A percentile compares a stretch with the other conserved stretches of the same genome.
Conservation (phyloP, 345 rosid genomes). For the Euphorbia peplus region DNA sequence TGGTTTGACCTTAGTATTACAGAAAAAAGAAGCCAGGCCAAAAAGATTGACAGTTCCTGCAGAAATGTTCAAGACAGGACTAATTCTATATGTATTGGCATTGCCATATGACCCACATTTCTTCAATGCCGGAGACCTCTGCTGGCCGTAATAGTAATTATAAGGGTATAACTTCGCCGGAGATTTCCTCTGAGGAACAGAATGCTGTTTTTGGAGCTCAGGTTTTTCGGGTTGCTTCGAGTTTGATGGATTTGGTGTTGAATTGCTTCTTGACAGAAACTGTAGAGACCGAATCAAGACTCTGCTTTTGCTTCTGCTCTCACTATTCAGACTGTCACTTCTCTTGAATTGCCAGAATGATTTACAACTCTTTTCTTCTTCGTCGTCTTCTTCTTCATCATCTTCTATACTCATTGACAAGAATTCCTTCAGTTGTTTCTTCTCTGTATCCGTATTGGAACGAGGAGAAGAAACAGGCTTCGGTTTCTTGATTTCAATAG, state of each 20-base stretch:
- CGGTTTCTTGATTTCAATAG: conserved; percentile 55
- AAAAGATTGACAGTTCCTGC: conserved; percentile 57
- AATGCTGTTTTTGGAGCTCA: conserved; percentile 46
- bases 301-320: conserved; percentile 43
- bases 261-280: conserved; percentile 76
- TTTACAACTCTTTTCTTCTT: conserved; percentile 33
- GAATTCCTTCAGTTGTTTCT: conserved; percentile 79
- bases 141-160: conserved; percentile 25
- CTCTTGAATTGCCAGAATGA: conserved; percentile 76
- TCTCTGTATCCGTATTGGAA: conserved; percentile 25
- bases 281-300: conserved; percentile 60
- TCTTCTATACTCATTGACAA: conserved; percentile 40
- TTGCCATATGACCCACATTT: conserved; percentile 49
- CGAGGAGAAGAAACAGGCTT: conserved; percentile 20
- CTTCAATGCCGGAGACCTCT: conserved; percentile 43
- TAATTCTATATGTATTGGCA: too few relatives aligned
- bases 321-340: conserved; percentile 78
- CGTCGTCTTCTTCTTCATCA: conserved; percentile 12
- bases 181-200: conserved; percentile 44
- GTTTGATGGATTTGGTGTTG: conserved; percentile 76
- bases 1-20: conserved; percentile 62
- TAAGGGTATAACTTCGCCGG: conserved; percentile 32
- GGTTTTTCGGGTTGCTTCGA: conserved; percentile 50
- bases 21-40: conserved; percentile 70
- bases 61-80: conserved; percentile 68